Conservation (phyloP, 495 filamentous ascomycete genomes). For the Neurospora pannonica region DNA sequence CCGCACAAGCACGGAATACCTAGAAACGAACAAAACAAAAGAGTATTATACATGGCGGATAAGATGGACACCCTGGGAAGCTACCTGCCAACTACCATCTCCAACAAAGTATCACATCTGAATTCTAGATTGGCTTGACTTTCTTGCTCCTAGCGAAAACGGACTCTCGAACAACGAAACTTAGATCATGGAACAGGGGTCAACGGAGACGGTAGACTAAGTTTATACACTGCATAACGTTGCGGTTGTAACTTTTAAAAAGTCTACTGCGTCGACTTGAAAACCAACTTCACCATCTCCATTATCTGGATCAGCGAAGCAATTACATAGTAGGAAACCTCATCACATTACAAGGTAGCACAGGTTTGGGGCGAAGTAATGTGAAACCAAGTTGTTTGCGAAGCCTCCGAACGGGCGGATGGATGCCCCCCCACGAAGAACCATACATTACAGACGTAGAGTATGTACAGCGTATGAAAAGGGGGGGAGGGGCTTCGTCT, state of each 20-base stretch:
- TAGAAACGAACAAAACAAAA: background rate
- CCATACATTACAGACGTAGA: background rate
- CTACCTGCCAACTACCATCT: background rate
- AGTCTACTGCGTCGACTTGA: background rate
- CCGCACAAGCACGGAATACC: background rate
- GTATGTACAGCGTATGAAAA: background rate
- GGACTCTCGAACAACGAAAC: background rate
- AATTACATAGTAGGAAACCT: background rate
- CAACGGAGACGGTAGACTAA: background rate
- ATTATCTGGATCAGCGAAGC: background rate
- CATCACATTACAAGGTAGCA: background rate
- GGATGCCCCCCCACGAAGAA: background rate
- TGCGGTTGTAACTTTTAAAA: background rate
- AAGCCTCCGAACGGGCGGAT: background rate
- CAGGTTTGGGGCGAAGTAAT: background rate
- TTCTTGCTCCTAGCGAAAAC: background rate
- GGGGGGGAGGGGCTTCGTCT: background rate
- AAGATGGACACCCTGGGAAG: background rate
- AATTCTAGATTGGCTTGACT: background rate
- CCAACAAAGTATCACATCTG: background rate
- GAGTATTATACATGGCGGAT: no score
- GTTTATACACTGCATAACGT: background rate
- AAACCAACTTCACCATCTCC: background rate
- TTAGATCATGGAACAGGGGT: background rate
- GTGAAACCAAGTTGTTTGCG: background rate